phyloP scores from a whole-genome alignment of 176 grass and related monocot species.

The Oryza nivara region DNA sequence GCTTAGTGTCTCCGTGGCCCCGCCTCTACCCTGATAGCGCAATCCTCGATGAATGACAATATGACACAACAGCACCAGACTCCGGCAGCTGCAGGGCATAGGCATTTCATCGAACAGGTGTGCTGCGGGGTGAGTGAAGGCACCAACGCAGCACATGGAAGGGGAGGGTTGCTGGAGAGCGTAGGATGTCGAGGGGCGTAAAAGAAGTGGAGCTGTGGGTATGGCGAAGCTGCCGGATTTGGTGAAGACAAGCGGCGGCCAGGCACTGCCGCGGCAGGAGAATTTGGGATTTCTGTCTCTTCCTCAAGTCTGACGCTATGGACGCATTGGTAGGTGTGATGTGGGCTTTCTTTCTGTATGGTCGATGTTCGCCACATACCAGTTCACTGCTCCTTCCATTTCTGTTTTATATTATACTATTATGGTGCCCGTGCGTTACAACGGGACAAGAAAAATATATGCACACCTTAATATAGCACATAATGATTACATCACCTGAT shows the following conservation, averaged over 20 bases:
- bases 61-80: background rate
- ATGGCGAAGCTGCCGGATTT: background rate
- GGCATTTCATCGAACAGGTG: slow-evolving; percentile 43
- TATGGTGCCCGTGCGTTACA: no score
- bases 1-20: background rate
- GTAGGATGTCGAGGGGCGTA: background rate
- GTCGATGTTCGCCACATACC: no score
- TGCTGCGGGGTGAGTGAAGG: background rate
- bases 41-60: background rate
- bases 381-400: no score
- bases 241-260: background rate
- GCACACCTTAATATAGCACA: no score
- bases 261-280: background rate
- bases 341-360: no score
- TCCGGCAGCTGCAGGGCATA: background rate
- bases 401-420: no score
- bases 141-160: background rate
- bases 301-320: no score
- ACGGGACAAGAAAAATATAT: no score
- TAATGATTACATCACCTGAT: no score
- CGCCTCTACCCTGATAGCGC: background rate
- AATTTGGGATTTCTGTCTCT: no score
- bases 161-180: background rate
- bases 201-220: slow-evolving; percentile 4
- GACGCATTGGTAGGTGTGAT: no score